phyloP scores from a whole-genome alignment of 805 yeast genomes.

The Yarrowia bubula region DNA sequence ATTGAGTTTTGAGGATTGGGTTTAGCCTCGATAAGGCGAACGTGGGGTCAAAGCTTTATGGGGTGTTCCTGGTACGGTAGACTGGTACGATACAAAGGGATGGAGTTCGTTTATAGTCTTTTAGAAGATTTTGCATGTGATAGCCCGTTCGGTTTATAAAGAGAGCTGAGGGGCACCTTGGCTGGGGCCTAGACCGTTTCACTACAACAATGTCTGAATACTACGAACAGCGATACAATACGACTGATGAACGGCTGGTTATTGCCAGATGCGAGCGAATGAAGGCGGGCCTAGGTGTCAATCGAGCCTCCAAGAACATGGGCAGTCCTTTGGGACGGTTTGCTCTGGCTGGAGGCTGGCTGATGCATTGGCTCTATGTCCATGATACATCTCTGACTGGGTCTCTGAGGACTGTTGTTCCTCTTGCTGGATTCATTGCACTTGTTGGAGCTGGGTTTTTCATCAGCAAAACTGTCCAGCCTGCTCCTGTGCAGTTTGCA shows the following conservation, averaged over 20 bases:
- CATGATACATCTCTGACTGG: conserved; percentile 5
- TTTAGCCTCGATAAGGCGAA: not conserved
- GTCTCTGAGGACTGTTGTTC: not conserved
- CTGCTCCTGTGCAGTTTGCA: not conserved
- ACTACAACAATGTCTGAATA: not conserved
- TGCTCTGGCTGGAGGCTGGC: conserved; percentile 6
- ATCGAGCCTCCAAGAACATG: conserved; percentile 11
- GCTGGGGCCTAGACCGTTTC: not conserved
- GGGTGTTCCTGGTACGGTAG: not conserved
- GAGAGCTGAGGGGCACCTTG: not conserved
- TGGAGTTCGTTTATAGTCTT: not conserved
- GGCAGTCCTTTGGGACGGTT: conserved; percentile 13
- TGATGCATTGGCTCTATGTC: conserved; percentile 10
- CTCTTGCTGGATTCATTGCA: not conserved
- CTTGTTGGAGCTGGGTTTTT: not conserved
- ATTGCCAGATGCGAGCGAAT: not conserved
- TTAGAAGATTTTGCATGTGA: not conserved
- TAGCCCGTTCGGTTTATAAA: not conserved
- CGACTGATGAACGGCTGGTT: not conserved
- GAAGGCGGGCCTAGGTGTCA: conserved; percentile 20
- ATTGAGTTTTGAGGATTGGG: not conserved
- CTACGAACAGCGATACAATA: conserved; percentile 2
- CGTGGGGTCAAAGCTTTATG: conserved; percentile 4
- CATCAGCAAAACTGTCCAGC: not conserved
- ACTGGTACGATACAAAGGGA: not conserved